phyloP scores from a whole-genome alignment of 2,329 filamentous ascomycete species.

The Colletotrichum scovillei region DNA sequence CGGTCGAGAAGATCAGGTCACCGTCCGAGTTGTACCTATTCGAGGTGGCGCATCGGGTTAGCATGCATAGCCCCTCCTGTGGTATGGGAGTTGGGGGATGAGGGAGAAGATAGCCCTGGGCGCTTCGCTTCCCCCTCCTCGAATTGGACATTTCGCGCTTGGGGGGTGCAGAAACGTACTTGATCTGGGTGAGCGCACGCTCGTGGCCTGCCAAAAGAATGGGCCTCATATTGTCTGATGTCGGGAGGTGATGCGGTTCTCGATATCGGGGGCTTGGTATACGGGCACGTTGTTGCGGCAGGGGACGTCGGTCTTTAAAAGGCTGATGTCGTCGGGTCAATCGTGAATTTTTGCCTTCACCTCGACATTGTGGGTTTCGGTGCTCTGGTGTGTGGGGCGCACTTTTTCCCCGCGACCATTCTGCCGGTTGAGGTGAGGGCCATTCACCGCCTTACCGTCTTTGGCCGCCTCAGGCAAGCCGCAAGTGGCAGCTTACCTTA shows the following conservation, averaged over 20 bases:
- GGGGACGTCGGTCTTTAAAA: constrained; percentile 37
- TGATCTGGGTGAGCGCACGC: constrained; percentile 94
- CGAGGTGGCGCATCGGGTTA: constrained; percentile 15
- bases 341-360: constrained; percentile 38
- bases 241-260: constrained; percentile 34
- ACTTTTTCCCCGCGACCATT: constrained; percentile 35
- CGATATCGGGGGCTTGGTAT: constrained; percentile 30
- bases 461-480: constrained; percentile 21
- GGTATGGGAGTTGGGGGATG: constrained; percentile 1
- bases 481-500: neutral
- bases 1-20: constrained; percentile 94
- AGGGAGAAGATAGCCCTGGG: constrained; percentile 7
- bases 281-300: constrained; percentile 34
- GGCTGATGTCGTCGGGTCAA: constrained; percentile 33
- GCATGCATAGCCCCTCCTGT: constrained; percentile 9
- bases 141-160: neutral
- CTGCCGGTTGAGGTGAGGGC: constrained; percentile 26
- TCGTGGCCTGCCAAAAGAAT: constrained; percentile 97
- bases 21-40: constrained; percentile 89
- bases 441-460: constrained; percentile 21
- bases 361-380: constrained; percentile 37
- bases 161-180: constrained; percentile 60
- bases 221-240: constrained; percentile 82
- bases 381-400: constrained; percentile 35
- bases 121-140: constrained; percentile 21